phyloP scores from a whole-genome alignment of 2,329 filamentous ascomycete species.

The Calonectria ilicicola region DNA sequence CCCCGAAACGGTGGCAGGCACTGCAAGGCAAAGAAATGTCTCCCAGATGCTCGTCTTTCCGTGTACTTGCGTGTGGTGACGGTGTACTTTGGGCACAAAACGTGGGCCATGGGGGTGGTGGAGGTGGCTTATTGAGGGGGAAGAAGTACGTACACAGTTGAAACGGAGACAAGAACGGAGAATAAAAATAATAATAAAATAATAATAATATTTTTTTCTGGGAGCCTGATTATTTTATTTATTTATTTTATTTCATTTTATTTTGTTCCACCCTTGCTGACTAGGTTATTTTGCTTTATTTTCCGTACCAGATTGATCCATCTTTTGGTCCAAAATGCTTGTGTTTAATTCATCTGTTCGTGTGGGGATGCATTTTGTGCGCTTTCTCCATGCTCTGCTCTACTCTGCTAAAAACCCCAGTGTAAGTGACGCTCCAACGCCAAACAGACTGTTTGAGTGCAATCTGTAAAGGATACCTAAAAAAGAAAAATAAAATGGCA shows the following conservation, averaged over 20 bases:
- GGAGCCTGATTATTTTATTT: constrained; percentile 1
- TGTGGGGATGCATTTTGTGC: neutral
- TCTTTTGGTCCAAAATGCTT: neutral
- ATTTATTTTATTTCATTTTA: neutral
- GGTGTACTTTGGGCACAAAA: neutral
- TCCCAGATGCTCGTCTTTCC: neutral
- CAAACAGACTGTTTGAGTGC: neutral
- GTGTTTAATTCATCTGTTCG: neutral
- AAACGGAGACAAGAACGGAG: neutral
- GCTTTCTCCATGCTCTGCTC: neutral
- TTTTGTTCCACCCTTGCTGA: neutral
- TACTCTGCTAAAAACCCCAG: neutral
- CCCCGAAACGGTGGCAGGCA: constrained; percentile 12
- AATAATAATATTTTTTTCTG: neutral
- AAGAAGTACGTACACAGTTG: neutral
- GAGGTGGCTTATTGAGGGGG: constrained; percentile 6
- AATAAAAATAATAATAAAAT: neutral
- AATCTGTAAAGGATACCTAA: too few relatives aligned
- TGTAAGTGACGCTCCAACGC: neutral
- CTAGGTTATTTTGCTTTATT: neutral
- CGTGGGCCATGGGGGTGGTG: neutral
- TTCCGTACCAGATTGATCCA: neutral
- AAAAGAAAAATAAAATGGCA: neutral
- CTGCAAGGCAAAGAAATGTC: neutral
- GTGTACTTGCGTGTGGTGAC: neutral